Evolutionary conservation across 306 rosid genomes (phyloP).

Genomic region (Acacia confusa): DNA sequence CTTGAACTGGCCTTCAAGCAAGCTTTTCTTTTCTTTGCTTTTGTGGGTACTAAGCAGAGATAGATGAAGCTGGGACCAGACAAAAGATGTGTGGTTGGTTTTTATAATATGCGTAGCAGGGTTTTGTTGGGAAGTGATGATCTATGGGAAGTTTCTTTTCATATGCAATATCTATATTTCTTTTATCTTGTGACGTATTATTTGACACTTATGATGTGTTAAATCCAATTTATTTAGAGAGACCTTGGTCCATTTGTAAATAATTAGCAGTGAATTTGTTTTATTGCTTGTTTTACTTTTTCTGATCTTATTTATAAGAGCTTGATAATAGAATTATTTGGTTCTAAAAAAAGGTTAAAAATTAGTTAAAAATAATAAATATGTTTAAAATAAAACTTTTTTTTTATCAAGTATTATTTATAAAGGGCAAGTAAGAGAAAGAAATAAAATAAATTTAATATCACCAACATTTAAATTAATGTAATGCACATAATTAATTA

Average conservation of each 20-base stretch:
- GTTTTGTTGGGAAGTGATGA: not conserved
- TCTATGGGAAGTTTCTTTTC: not conserved
- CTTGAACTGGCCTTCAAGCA: conserved; percentile 24
- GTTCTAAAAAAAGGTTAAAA: too few species aligned
- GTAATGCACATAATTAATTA: too few species aligned
- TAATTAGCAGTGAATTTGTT: too few species aligned
- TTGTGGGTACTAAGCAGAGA: conserved; percentile 33
- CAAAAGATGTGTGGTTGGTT: not conserved
- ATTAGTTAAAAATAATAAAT: too few species aligned
- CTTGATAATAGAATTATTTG: too few species aligned
- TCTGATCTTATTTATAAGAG: accelerated
- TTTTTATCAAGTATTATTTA: too few species aligned
- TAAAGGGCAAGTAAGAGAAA: too few species aligned
- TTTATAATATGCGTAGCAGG: not conserved
- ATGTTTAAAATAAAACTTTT: too few species aligned
- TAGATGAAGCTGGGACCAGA: not conserved
- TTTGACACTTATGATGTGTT: not conserved
- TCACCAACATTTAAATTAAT: too few species aligned
- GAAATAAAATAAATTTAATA: too few species aligned
- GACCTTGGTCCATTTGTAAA: not conserved
- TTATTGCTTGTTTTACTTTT: too few species aligned
- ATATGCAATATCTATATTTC: not conserved
- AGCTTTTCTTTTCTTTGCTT: not conserved
- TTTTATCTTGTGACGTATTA: not conserved
- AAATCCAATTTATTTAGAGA: not conserved